Evolutionary conservation across 2,329 filamentous ascomycete genomes (phyloP).

Genomic region (Cladosporium oxysporum): DNA sequence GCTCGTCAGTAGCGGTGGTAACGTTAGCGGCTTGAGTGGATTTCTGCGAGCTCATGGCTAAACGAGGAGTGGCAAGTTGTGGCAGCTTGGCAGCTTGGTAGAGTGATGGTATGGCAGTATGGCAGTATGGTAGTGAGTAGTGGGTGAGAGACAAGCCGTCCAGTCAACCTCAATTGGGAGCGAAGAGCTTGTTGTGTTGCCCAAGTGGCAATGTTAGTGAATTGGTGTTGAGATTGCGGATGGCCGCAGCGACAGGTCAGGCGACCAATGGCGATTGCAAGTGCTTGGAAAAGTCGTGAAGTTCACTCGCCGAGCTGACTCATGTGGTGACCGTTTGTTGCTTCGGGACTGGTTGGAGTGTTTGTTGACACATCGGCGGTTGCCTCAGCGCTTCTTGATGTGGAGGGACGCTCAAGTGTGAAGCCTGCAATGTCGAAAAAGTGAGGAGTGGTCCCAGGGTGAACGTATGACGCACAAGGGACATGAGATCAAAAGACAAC

Average conservation of each 20-base stretch:
- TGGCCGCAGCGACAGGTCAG: not conserved
- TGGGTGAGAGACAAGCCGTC: not conserved
- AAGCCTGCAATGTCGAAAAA: not conserved
- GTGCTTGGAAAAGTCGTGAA: not conserved
- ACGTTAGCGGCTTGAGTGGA: not conserved
- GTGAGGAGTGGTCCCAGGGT: not conserved
- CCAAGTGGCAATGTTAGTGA: not conserved
- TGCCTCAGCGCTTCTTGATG: not conserved
- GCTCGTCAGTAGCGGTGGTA: constrained; percentile 9
- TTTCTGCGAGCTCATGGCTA: not conserved
- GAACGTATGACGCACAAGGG: not conserved
- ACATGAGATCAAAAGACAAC: not conserved
- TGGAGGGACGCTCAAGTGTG: not conserved
- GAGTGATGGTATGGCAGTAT: not conserved
- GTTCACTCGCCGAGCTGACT: not conserved
- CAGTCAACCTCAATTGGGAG: too few species aligned
- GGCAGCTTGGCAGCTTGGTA: not conserved
- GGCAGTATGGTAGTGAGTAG: not conserved
- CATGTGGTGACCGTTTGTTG: not conserved
- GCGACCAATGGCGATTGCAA: not conserved
- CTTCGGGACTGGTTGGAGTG: not conserved
- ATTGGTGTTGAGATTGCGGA: not conserved
- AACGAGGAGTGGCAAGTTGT: not conserved
- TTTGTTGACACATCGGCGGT: not conserved
- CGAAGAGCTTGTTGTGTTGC: not conserved